Base-by-base conservation (phyloP, 495 filamentous ascomycete species). In the Penicillium flavigenum region DNA sequence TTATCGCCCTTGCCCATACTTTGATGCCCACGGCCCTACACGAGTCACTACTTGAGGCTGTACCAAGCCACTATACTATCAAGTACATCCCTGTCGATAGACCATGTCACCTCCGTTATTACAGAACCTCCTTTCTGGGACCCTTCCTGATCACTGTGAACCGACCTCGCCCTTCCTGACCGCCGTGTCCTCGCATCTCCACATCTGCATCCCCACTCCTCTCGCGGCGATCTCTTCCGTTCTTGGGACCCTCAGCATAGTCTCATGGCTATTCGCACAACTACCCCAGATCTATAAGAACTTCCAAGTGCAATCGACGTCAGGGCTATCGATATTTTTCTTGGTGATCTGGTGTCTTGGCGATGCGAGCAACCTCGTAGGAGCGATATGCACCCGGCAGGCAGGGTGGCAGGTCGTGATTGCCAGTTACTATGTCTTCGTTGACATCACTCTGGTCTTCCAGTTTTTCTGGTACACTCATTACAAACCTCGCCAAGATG, bases 241-340 rank as follows among this genome's bases (percentile, higher is more conserved):
- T n/a, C 74, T 89, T 39, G 87, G 87, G 39, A 79, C 79, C 1
- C 68, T 84, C 57, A 87, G 83, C 63, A 89, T 90, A 38, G 61
- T 84, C 39, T 83, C 87, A 48, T 90, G 87, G 87, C 75, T 90
- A n/a, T 90, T 88, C 63, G 87, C 88, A 27, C 88, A 90, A 67
- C 71, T 90, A 19, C 87, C 87, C 3, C 87, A 90, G 62, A 87
- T 90, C 43, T 85, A 81, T 70, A 88, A 88, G 75, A 90, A 90
- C 66, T 83, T 82, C 60, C 76, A 77, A 46, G 63, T 87, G 9
- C 74, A 83, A 57, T 88, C 86, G 3, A 88, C 86, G 0, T 84
- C 86, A 6, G 87, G 87, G 5, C 66, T 90, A 41, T 88, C 84
- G 4, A 77, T 86, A 52, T 87, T 83, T 56, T 90, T 90, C 63